Evolutionary conservation across 208 protist species (phyloP).

Genomic region (Acanthamoeba triangularis): DNA sequence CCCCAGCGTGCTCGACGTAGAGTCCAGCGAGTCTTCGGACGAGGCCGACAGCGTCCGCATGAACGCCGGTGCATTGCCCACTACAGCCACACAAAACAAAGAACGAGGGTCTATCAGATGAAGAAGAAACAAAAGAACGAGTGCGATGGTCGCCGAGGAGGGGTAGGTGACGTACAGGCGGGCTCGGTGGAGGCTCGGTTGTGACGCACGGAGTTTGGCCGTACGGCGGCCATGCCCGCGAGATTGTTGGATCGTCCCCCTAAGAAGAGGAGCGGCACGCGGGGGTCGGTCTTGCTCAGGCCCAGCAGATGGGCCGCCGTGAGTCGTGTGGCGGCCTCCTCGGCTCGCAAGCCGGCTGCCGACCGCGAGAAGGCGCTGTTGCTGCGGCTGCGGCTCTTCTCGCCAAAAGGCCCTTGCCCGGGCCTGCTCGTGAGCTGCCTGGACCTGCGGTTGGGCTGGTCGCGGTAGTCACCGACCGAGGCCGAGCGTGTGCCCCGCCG

Average conservation of each 20-base stretch:
- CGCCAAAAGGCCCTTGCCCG: neutral
- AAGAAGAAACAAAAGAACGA: neutral
- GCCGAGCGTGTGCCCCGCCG: neutral
- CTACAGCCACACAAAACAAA: neutral
- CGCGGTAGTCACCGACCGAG: neutral
- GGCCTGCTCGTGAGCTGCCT: no score
- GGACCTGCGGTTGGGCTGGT: neutral
- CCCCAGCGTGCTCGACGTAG: neutral
- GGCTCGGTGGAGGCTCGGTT: neutral
- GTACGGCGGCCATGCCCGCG: neutral
- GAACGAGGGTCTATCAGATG: neutral
- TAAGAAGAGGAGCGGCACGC: neutral
- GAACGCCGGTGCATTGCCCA: neutral
- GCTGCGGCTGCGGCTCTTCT: neutral
- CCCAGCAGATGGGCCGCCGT: neutral
- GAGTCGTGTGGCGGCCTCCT: neutral
- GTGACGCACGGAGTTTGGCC: neutral
- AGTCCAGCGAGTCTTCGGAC: neutral
- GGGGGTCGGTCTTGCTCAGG: neutral
- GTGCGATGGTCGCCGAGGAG: neutral
- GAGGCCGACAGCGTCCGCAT: neutral
- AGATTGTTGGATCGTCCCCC: neutral
- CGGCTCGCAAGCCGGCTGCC: neutral
- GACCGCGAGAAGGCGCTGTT: neutral
- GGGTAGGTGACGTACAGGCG: neutral